phyloP scores from a whole-genome alignment of 2,329 filamentous ascomycete species.

The Arthrinium puccinioides region DNA sequence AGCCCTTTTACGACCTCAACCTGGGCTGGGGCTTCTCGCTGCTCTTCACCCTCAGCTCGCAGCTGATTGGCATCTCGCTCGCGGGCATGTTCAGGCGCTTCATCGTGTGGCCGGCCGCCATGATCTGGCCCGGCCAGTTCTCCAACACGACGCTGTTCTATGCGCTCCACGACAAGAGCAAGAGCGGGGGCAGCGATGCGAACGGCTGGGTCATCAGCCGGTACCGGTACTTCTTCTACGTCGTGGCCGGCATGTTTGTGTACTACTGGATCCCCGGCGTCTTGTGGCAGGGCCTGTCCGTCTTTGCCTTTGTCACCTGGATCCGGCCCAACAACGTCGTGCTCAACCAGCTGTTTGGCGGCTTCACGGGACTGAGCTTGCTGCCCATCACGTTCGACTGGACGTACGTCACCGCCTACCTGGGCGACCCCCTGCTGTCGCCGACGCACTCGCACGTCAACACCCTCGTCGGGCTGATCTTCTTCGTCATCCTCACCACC shows the following conservation, averaged over 20 bases:
- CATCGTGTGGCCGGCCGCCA: constrained; percentile 38
- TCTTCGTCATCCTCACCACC: constrained; percentile 34
- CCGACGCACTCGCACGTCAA: constrained; percentile 32
- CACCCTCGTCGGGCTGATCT: constrained; percentile 31
- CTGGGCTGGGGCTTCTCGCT: constrained; percentile 41
- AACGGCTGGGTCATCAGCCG: constrained; percentile 37
- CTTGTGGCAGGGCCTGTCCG: constrained; percentile 39
- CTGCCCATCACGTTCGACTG: constrained; percentile 39
- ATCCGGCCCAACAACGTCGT: constrained; percentile 37
- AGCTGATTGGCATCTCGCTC: constrained; percentile 45
- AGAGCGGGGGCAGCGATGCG: constrained; percentile 27
- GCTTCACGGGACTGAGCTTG: constrained; percentile 30
- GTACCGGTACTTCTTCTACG: constrained; percentile 37
- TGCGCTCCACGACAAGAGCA: constrained; percentile 32
- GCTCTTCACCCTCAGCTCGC: constrained; percentile 39
- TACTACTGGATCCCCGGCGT: constrained; percentile 49
- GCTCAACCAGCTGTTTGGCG: constrained; percentile 44
- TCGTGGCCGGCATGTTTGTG: constrained; percentile 32
- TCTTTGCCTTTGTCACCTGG: constrained; percentile 40
- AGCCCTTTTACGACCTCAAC: constrained; percentile 32
- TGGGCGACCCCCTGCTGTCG: constrained; percentile 24
- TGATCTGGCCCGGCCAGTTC: constrained; percentile 43
- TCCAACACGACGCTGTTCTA: constrained; percentile 41
- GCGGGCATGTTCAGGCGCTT: constrained; percentile 42
- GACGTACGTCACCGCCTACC: constrained; percentile 27